Conservation (phyloP, 2,329 filamentous ascomycete genomes). For the Botrytis squamosa region DNA sequence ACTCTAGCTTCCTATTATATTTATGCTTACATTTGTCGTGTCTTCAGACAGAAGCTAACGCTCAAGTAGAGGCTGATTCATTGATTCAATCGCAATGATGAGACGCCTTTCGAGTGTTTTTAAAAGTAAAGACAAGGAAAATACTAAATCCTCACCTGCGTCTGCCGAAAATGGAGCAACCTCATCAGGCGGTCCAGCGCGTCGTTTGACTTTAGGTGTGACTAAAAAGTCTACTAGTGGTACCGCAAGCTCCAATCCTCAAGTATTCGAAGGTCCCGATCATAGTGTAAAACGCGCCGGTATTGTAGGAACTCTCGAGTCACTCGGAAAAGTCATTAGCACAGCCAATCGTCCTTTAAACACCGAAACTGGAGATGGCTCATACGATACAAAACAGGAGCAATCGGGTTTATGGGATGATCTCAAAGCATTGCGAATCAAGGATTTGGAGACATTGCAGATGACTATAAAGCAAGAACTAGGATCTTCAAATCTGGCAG, state of each 20-base stretch:
- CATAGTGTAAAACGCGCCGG: constrained; percentile 25
- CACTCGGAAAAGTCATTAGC: constrained; percentile 39
- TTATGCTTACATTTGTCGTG: neutral
- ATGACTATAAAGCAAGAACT: constrained; percentile 60
- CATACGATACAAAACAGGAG: constrained; percentile 50
- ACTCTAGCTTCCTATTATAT: neutral
- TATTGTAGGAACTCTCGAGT: constrained; percentile 24
- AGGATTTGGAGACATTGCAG: constrained; percentile 61
- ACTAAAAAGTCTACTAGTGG: constrained; percentile 12
- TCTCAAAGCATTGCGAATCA: constrained; percentile 50
- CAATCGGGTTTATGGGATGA: constrained; percentile 56
- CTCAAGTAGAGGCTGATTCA: neutral
- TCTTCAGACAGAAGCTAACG: neutral
- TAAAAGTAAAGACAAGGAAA: constrained; percentile 23
- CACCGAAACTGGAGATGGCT: constrained; percentile 61
- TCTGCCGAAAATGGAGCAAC: constrained; percentile 7
- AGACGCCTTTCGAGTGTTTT: constrained; percentile 23
- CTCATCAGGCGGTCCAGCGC: neutral
- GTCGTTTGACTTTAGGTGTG: constrained; percentile 10
- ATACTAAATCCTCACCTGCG: neutral
- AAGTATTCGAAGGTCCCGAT: constrained; percentile 24
- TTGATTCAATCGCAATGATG: constrained; percentile 13
- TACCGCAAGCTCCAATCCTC: constrained; percentile 9
- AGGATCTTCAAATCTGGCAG: constrained; percentile 58
- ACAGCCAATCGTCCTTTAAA: constrained; percentile 62